Conservation (phyloP, 208 protist genomes). For the Vickermania ingenoplastis region DNA sequence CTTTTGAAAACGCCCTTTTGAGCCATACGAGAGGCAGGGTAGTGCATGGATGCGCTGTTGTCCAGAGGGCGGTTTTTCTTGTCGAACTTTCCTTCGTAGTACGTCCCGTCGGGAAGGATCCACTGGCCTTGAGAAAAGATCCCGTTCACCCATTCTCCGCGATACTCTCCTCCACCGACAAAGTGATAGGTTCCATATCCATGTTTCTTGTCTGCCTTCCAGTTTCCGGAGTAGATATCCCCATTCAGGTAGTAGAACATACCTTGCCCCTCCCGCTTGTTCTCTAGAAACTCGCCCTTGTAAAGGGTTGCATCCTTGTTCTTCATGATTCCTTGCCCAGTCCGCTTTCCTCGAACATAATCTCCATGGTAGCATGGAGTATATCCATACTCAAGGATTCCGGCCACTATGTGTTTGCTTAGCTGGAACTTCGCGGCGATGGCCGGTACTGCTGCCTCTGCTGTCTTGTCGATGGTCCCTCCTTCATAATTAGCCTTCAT, state of each 20-base stretch:
- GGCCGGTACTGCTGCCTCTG: slow-evolving; percentile 5
- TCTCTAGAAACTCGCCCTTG: slow-evolving; percentile 86
- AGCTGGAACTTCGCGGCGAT: slow-evolving; percentile 52
- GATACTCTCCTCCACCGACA: slow-evolving; percentile 72
- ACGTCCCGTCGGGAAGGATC: slow-evolving; percentile 74
- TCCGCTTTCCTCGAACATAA: slow-evolving; percentile 71
- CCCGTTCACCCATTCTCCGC: slow-evolving; percentile 62
- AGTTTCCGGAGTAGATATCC: slow-evolving; percentile 84
- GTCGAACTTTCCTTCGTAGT: slow-evolving; percentile 88
- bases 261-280: slow-evolving; percentile 83
- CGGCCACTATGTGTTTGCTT: slow-evolving; percentile 47
- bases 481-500: slow-evolving; percentile 30
- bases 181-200: slow-evolving; percentile 89
- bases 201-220: slow-evolving; percentile 68
- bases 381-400: slow-evolving; percentile 57
- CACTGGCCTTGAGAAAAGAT: slow-evolving; percentile 83
- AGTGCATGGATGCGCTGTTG: slow-evolving; percentile 66
- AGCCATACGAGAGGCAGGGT: slow-evolving; percentile 49
- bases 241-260: slow-evolving; percentile 90
- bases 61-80: slow-evolving; percentile 77
- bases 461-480: slow-evolving; percentile 17
- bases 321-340: slow-evolving; percentile 81
- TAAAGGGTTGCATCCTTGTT: slow-evolving; percentile 86
- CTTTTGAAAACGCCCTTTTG: slow-evolving; percentile 63
- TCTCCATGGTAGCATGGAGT: slow-evolving; percentile 81